Evolutionary conservation across 1,139 yeast genomes (phyloP), one percentile per base, ranked within the genome.

Genomic region (Casaregolazyma lundiana): DNA sequence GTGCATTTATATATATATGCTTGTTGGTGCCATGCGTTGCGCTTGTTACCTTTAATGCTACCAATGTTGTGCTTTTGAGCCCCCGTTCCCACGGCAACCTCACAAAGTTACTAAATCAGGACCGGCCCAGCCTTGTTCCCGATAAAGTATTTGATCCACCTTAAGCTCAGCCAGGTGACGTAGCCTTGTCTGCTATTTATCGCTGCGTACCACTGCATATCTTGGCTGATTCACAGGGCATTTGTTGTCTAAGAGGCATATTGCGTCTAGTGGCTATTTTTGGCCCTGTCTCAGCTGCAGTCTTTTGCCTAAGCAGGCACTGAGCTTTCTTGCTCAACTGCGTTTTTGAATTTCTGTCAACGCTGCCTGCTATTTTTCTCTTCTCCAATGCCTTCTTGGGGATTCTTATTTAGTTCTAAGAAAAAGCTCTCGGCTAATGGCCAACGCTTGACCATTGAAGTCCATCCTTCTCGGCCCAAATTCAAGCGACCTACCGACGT

Each of bases 361-460:
- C n/a, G n/a, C n/a, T n/a, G n/a, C n/a, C n/a, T n/a, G n/a, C n/a
- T n/a, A n/a, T n/a, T n/a, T n/a, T n/a, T n/a, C n/a, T n/a, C n/a
- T n/a, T n/a, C n/a, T n/a, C 20, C 30, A 35, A 42, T 42, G 45
- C 45, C 45, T n/a, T 16, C 24, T 42, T 42, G 45, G 45, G 30
- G 19, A 17, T 38, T 22, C 26, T 17, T 42, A 16, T 20, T 29
- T 24, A 16, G 35, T 15, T 15, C 45, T 4, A 20, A 21, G 30
- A 42, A 42, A 18, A 42, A 42, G 21, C 17, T 16, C 17, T n/a
- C 35, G 8, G 3, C 19, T 15, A 26, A 22, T 17, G 20, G 37
- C 24, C 40, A 21, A 20, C 32, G 32, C 16, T n/a, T 40, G 20
- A 13, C 43, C 29, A 40, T 30, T 6, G 30, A 30, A 19, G 37